These are phyloP conservation scores for Diplodia intermedia DNA, from an alignment of 2,329 filamentous ascomycete genomes.

Conservation along the genomic window DNA sequence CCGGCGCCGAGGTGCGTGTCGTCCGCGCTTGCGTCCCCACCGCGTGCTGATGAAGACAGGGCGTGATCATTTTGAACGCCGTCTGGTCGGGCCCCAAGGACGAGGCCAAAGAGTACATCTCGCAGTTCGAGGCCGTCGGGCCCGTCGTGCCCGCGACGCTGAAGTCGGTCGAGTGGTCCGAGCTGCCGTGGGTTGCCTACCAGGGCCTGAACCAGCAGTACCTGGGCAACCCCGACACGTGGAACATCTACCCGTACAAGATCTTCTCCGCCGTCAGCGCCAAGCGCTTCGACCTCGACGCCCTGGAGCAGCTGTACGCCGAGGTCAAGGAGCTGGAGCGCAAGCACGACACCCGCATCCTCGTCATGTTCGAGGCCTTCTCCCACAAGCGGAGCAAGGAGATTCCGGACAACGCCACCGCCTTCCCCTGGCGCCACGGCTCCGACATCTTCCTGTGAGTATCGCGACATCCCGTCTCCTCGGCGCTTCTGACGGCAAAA, in stretches of 20 bases:
- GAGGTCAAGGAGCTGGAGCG: background rate
- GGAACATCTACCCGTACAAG: constrained; percentile 4
- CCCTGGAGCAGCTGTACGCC: background rate
- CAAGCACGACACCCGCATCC: background rate
- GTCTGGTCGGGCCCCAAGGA: background rate
- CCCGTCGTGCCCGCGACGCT: background rate
- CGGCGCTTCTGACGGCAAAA: no score
- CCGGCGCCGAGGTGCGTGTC: background rate
- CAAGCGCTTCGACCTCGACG: background rate
- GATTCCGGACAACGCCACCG: background rate
- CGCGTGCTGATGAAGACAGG: background rate
- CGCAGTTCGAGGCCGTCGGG: background rate
- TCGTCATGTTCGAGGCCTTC: constrained; percentile 5
- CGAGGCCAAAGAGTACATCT: background rate
- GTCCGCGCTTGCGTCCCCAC: no score
- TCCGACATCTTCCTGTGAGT: constrained; percentile 3
- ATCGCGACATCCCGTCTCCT: no score
- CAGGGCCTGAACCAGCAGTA: constrained; percentile 3
- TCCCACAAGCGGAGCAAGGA: constrained; percentile 5
- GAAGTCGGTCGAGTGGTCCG: background rate
- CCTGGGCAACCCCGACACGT: background rate
- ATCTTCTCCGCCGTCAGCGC: constrained; percentile 5
- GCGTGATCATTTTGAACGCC: background rate
- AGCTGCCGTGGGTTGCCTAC: background rate
- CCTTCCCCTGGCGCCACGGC: background rate